phyloP scores from a whole-genome alignment of 2,329 filamentous ascomycete genomes.

The Dothideomycetidae sp. region DNA sequence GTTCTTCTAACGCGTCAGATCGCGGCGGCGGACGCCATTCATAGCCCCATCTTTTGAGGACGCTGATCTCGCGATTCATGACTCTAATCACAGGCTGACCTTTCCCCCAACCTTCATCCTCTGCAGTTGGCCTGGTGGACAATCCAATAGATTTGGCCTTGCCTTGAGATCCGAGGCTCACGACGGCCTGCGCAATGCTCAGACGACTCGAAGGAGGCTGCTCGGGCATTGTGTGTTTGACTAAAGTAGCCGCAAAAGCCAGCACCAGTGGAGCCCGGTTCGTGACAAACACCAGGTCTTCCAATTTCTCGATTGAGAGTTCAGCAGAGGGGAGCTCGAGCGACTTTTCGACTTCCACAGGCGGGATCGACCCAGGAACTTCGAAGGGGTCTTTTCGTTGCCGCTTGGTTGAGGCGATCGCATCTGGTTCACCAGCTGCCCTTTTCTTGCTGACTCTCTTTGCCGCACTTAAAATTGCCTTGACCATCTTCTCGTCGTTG shows the following conservation, averaged over 20 bases:
- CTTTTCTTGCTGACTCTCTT: slow-evolving; percentile 45
- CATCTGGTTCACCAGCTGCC: slow-evolving; percentile 23
- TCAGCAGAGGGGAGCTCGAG: slow-evolving; percentile 43
- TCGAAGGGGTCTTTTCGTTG: slow-evolving; percentile 12
- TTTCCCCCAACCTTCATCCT: slow-evolving; percentile 57
- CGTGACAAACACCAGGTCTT: slow-evolving; percentile 46
- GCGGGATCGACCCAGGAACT: slow-evolving; percentile 16
- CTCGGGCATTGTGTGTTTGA: slow-evolving; percentile 71
- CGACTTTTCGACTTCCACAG: slow-evolving; percentile 48
- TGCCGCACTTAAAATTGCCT: slow-evolving; percentile 43
- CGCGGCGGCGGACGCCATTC: slow-evolving; percentile 34
- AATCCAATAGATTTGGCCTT: slow-evolving; percentile 66
- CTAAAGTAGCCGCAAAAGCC: slow-evolving; percentile 59
- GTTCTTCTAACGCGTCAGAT: slow-evolving; percentile 1
- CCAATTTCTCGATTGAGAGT: slow-evolving; percentile 45
- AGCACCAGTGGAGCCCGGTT: slow-evolving; percentile 73
- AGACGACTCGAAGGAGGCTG: slow-evolving; percentile 74
- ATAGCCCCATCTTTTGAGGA: slow-evolving; percentile 68
- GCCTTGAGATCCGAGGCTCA: slow-evolving; percentile 63
- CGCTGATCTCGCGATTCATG: slow-evolving; percentile 58
- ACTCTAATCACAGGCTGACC: slow-evolving; percentile 62
- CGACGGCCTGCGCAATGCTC: slow-evolving; percentile 69
- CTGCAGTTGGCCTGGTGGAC: slow-evolving; percentile 45
- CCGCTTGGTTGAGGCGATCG: slow-evolving; percentile 14
- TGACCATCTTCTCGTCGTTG: slow-evolving; percentile 40